Conservation (phyloP, 2,329 filamentous ascomycete species). For the Didymella keratinophila region DNA sequence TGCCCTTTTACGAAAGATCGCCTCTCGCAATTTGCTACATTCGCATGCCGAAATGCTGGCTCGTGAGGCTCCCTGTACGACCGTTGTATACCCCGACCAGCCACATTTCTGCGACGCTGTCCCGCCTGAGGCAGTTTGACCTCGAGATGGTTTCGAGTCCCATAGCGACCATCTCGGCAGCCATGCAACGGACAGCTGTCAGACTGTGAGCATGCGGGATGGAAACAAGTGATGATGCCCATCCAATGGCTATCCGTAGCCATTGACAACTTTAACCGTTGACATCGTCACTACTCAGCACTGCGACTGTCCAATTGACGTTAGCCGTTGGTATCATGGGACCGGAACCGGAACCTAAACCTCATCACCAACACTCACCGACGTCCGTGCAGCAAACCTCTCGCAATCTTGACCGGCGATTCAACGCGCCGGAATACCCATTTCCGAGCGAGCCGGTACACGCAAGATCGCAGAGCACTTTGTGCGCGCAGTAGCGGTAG, state of each 20-base stretch:
- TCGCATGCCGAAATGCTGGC: slow-evolving; percentile 8
- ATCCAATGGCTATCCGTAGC: background rate
- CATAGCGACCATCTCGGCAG: slow-evolving; percentile 15
- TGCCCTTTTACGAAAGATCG: slow-evolving; percentile 15
- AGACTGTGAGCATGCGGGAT: background rate
- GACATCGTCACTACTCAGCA: background rate
- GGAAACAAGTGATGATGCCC: background rate
- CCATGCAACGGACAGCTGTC: slow-evolving; percentile 10
- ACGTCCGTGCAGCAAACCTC: background rate
- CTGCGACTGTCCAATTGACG: background rate
- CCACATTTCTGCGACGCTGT: background rate
- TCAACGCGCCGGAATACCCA: background rate
- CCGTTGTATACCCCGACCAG: slow-evolving; percentile 5
- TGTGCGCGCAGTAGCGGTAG: background rate
- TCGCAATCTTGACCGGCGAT: background rate
- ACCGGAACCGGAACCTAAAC: background rate
- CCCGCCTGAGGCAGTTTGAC: slow-evolving; percentile 14
- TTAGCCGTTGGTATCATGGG: background rate
- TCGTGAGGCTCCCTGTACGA: slow-evolving; percentile 3
- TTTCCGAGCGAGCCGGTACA: background rate
- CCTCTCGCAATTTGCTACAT: slow-evolving; percentile 9
- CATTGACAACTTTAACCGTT: background rate
- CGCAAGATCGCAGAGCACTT: background rate
- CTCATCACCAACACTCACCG: background rate
- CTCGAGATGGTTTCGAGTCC: slow-evolving; percentile 13